phyloP scores from a whole-genome alignment of 2,329 filamentous ascomycete genomes.

The Nemania serpens region DNA sequence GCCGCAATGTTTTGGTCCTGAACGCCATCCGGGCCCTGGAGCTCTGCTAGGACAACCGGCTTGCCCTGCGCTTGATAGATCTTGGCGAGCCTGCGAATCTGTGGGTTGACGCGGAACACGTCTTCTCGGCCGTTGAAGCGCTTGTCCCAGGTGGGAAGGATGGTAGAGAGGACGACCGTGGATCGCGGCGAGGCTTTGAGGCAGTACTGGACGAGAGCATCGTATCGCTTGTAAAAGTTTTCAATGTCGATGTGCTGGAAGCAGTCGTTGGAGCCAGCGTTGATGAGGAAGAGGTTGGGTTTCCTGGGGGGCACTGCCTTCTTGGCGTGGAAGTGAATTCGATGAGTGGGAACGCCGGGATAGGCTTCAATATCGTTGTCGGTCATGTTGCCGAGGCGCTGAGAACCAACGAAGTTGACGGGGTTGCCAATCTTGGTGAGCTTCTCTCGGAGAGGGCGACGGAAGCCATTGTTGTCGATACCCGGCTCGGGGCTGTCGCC shows the following conservation, averaged over 20 bases:
- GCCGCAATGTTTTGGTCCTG: slow-evolving; percentile 39
- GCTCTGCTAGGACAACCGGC: slow-evolving; percentile 42
- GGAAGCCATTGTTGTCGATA: slow-evolving; percentile 43
- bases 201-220: slow-evolving; percentile 40
- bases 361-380: slow-evolving; percentile 44
- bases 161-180: slow-evolving; percentile 40
- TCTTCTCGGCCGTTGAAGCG: slow-evolving; percentile 43
- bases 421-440: slow-evolving; percentile 40
- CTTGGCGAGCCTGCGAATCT: slow-evolving; percentile 40
- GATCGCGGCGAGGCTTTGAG: slow-evolving; percentile 40
- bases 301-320: slow-evolving; percentile 37
- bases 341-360: slow-evolving; percentile 38
- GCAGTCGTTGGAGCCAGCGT: slow-evolving; percentile 45
- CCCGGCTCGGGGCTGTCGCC: slow-evolving; percentile 40
- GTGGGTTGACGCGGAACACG: slow-evolving; percentile 39
- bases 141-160: slow-evolving; percentile 41
- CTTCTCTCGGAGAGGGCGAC: slow-evolving; percentile 43
- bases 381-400: slow-evolving; percentile 42
- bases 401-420: slow-evolving; percentile 44
- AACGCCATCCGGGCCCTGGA: slow-evolving; percentile 41
- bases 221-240: slow-evolving; percentile 42
- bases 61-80: slow-evolving; percentile 39
- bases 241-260: slow-evolving; percentile 41
- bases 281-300: slow-evolving; percentile 44
- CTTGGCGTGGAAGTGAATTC: slow-evolving; percentile 39